Evolutionary conservation across 31 red algal genomes (phyloP), one percentile per base, ranked within the genome.

Genomic region (Odonthalia washingtoniensis): DNA sequence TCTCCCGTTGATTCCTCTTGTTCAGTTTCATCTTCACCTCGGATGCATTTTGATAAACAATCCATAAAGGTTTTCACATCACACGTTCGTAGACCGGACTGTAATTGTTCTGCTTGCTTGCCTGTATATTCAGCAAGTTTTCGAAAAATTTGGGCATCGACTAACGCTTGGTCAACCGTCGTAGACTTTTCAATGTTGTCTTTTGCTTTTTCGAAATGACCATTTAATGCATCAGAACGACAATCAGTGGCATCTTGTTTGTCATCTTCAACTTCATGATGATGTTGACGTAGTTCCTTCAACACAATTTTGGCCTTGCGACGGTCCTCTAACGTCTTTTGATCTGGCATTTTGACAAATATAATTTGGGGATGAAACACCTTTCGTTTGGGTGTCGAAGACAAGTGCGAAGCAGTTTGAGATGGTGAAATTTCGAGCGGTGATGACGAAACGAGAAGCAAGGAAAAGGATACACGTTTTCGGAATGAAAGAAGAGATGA

Each of bases 221-320:
- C 39, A 1, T 74, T 77, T 5, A 92, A 77, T 6, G 60, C 83
- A 46, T 92, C 69, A 26, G 82, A 87, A 77, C 90, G 90, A 28
- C 75, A 74, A 66, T 92, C 77, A 0, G 43, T 65, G n/a, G 83
- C 90, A 69, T 86, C 83, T 1, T 92, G 74, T 74, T 92, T 92
- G 26, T 92, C 70, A 0, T 77, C 83, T 43, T 87, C 83, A 5
- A 92, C 75, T 69, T 92, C 62, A 45, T 92, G 68, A 46, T 92
- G 90, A 87, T 92, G 90, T 49, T 86, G 46, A 9, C 90, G 90
- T 2, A 92, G 70, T 46, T 92, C 44, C 68, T 92, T 92, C 31
- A 87, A 61, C 65, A 92, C 61, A 27, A 87, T 87, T 28, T 78
- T 92, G 44, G 83, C 75, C 35, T 87, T 80, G 17, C 81, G 81